Conservation (phyloP, 306 rosid species). For the Urtica urens region DNA sequence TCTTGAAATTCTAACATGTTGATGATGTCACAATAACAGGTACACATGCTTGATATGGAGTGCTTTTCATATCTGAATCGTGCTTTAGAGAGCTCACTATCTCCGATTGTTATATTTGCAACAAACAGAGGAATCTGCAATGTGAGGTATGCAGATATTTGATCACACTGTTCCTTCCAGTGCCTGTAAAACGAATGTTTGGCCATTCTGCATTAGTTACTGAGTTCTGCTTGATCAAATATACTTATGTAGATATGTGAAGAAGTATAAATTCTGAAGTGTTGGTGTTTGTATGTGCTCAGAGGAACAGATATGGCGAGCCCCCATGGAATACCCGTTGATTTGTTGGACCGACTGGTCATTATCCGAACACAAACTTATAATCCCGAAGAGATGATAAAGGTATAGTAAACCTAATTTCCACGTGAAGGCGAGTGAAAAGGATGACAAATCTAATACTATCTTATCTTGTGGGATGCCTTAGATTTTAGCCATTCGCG, state of each 20-base stretch:
- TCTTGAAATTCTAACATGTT: conserved; percentile 5
- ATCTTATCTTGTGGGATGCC: conserved; percentile 9
- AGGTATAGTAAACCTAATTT: conserved; percentile 33
- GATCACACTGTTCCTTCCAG: too few species aligned
- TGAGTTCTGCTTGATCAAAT: too few species aligned
- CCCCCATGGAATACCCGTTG: conserved; percentile 97
- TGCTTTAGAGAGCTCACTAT: conserved; percentile 90
- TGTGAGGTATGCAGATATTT: conserved; percentile 66
- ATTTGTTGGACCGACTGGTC: conserved; percentile 80
- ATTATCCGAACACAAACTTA: conserved; percentile 75
- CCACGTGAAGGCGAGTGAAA: neutral
- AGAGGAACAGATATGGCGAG: conserved; percentile 94
- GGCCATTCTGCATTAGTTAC: too few species aligned
- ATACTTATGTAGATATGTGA: too few species aligned
- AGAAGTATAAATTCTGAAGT: conserved; percentile 8
- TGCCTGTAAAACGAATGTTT: neutral
- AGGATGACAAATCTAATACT: conserved; percentile 9
- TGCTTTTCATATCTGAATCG: conserved; percentile 91
- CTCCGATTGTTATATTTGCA: conserved; percentile 95
- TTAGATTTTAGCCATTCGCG: conserved; percentile 81
- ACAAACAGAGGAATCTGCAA: conserved; percentile 94
- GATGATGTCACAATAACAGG: conserved; percentile 34
- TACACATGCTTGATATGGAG: conserved; percentile 96
- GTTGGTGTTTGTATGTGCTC: conserved; percentile 13
- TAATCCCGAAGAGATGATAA: conserved; percentile 91